Percentiles rank a stretch among this genome's conserved stretches.
Conservation (phyloP, 139 green algal genomes). For the Choricystis sp. region DNA sequence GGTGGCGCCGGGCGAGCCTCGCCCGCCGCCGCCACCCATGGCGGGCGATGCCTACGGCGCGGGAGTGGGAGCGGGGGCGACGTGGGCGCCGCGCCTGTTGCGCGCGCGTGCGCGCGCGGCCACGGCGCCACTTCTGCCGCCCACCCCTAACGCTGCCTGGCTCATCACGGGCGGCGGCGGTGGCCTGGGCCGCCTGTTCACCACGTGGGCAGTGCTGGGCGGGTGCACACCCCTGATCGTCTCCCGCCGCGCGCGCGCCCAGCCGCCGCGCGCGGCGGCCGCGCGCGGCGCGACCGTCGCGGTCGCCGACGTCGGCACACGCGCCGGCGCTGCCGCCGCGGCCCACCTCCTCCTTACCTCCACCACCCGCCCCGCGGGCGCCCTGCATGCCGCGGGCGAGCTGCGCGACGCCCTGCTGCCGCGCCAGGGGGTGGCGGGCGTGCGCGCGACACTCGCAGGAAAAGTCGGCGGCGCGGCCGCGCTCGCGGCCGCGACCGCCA, state of each 20-base stretch:
- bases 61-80: no score
- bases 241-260: not conserved
- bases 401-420: constrained; percentile 19
- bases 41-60: not conserved
- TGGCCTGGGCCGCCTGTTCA: not conserved
- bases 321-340: no score
- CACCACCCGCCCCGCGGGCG: not conserved
- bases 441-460: constrained; percentile 12
- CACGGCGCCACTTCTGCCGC: not conserved
- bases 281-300: not conserved
- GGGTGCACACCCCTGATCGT: not conserved
- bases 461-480: constrained; percentile 16
- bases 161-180: not conserved
- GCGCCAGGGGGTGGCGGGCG: constrained; percentile 7
- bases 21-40: not conserved
- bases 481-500: not conserved
- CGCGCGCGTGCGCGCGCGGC: no score
- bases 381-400: constrained; percentile 21
- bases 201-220: not conserved
- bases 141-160: no score
- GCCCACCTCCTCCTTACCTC: no score
- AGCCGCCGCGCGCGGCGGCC: no score
- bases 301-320: not conserved
- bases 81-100: not conserved
- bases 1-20: not conserved